These are phyloP conservation scores for Eutrema yunnanense DNA, from an alignment of 345 rosid species.

Conservation along the genomic window DNA sequence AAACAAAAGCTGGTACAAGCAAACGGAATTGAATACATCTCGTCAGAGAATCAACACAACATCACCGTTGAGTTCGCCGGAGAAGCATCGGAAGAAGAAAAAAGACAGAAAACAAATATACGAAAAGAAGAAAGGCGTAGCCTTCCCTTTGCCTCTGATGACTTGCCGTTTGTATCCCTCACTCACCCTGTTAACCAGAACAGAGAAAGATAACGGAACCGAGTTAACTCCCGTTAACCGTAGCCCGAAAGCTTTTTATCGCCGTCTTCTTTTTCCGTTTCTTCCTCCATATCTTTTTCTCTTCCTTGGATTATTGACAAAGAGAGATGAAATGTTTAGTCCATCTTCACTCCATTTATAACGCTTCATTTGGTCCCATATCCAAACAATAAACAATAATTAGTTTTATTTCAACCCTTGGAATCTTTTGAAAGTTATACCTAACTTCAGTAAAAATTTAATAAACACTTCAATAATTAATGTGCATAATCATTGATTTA, in stretches of 20 bases:
- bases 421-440: slow-evolving; percentile 22
- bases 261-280: slow-evolving; percentile 23
- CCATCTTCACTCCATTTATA: slow-evolving; percentile 15
- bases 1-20: background rate
- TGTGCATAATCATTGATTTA: background rate
- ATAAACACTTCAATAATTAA: background rate
- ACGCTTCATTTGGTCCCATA: slow-evolving; percentile 25
- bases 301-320: background rate
- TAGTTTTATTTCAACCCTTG: background rate
- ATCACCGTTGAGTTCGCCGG: slow-evolving; percentile 5
- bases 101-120: background rate
- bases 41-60: slow-evolving; percentile 10
- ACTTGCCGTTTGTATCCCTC: slow-evolving; percentile 30
- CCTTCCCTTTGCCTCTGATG: slow-evolving; percentile 39
- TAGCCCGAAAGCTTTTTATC: slow-evolving; percentile 6
- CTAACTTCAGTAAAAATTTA: slow-evolving; percentile 9
- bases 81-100: background rate
- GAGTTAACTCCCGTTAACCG: slow-evolving; percentile 11
- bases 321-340: background rate
- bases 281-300: slow-evolving; percentile 17
- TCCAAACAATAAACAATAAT: background rate
- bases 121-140: slow-evolving; percentile 33
- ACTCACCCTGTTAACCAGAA: background rate
- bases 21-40: background rate
- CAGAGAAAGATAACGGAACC: slow-evolving; percentile 22